Evolutionary conservation across 2,329 filamentous ascomycete genomes (phyloP).

Genomic region (Monosporascus sp.): DNA sequence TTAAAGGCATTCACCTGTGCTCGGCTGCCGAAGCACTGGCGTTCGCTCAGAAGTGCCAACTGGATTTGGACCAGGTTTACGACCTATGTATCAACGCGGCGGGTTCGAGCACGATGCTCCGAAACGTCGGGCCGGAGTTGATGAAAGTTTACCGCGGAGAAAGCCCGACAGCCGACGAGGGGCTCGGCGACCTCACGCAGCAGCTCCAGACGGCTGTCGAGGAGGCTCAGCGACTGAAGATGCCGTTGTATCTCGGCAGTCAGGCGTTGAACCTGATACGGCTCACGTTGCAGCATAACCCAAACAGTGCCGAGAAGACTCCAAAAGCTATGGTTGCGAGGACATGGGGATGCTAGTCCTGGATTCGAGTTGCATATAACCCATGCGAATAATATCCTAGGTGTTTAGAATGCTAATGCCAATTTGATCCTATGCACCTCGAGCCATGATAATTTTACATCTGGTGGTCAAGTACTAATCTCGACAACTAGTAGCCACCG

Average conservation of each 20-base stretch:
- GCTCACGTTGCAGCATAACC: constrained; percentile 20
- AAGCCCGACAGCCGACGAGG: constrained; percentile 9
- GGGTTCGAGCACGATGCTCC: constrained; percentile 35
- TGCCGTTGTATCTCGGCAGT: constrained; percentile 34
- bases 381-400: too few relatives aligned
- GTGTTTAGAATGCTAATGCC: too few relatives aligned
- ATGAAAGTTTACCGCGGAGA: constrained; percentile 29
- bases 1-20: constrained; percentile 39
- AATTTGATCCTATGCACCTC: too few relatives aligned
- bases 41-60: constrained; percentile 33
- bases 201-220: constrained; percentile 32
- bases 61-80: constrained; percentile 40
- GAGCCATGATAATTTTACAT: too few relatives aligned
- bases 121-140: constrained; percentile 31
- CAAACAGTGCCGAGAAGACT: constrained; percentile 11
- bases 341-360: constrained; percentile 14
- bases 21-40: constrained; percentile 37
- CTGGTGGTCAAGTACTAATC: too few relatives aligned
- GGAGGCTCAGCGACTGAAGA: constrained; percentile 37
- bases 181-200: constrained; percentile 24
- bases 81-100: constrained; percentile 41
- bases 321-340: constrained; percentile 19
- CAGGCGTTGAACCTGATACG: constrained; percentile 33
- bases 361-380: too few relatives aligned
- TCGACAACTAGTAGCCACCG: too few relatives aligned